These are phyloP conservation scores for Boletellus deceptivus DNA, from an alignment of 1,284 basidiomycete genomes.

Conservation along the genomic window DNA sequence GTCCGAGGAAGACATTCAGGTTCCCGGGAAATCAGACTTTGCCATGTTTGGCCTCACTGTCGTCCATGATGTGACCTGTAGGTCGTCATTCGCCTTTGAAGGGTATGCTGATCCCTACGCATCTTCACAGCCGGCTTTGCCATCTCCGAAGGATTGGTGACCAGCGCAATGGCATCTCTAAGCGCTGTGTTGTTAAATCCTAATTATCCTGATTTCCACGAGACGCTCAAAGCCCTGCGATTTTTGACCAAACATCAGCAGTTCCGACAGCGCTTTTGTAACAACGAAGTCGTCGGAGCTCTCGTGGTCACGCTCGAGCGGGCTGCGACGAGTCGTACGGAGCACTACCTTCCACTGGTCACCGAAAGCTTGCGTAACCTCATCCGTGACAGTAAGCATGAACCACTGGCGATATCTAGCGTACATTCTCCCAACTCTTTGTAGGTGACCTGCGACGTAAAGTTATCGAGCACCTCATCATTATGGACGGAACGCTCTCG, in stretches of 20 bases:
- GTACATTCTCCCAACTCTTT: background rate
- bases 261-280: conserved; percentile 2
- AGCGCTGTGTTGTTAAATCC: background rate
- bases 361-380: conserved; percentile 1
- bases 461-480: background rate
- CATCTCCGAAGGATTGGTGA: background rate
- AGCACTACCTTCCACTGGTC: background rate
- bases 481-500: background rate
- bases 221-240: background rate
- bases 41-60: conserved; percentile 5
- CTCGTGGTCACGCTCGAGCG: conserved; percentile 1
- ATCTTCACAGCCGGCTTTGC: background rate
- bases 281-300: background rate
- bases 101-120: background rate
- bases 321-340: background rate
- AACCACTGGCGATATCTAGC: too few relatives aligned
- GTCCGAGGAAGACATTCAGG: background rate
- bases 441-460: background rate
- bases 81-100: background rate
- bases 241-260: background rate
- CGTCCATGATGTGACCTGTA: conserved; percentile 2
- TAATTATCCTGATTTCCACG: background rate
- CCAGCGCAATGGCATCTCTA: background rate
- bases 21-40: background rate
- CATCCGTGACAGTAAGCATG: conserved; percentile 2